Percentiles rank a stretch among this genome's conserved stretches.
phyloP scores from a whole-genome alignment of 805 yeast genomes.

The Yamadazyma sp. region DNA sequence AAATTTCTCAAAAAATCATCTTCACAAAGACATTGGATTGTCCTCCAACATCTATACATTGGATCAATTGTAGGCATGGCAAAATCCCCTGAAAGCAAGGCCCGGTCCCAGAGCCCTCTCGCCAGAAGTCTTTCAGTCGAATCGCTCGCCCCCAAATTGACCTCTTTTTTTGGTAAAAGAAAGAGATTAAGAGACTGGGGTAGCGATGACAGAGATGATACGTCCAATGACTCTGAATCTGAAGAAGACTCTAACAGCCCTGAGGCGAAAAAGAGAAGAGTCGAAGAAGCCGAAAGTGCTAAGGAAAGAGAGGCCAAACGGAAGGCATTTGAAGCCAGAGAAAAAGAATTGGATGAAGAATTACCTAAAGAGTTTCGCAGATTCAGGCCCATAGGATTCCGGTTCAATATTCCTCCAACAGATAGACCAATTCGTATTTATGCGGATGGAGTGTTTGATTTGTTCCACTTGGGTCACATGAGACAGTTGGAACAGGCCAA shows the following conservation, averaged over 20 bases:
- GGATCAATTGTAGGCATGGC: slow-evolving; percentile 5
- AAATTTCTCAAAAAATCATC: slow-evolving; percentile 1
- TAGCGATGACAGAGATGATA: slow-evolving; percentile 7
- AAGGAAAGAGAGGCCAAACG: slow-evolving; percentile 15
- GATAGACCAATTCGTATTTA: slow-evolving; percentile 90
- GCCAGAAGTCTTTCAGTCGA: slow-evolving; percentile 42
- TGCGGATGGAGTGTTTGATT: slow-evolving; percentile 97
- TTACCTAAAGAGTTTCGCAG: slow-evolving; percentile 71
- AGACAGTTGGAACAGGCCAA: slow-evolving; percentile 96
- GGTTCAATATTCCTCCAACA: slow-evolving; percentile 76
- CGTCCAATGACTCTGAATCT: slow-evolving; percentile 18
- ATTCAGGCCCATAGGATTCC: slow-evolving; percentile 77
- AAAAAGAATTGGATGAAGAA: slow-evolving; percentile 58
- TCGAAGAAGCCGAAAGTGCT: slow-evolving; percentile 18
- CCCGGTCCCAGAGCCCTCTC: slow-evolving; percentile 17
- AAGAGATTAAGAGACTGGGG: slow-evolving; percentile 23
- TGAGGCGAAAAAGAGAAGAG: slow-evolving; percentile 22
- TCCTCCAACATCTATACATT: slow-evolving; percentile 1
- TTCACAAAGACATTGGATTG: no score
- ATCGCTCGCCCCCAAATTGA: slow-evolving; percentile 36
- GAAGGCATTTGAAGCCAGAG: slow-evolving; percentile 44
- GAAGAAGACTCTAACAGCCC: slow-evolving; percentile 15
- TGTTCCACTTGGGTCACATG: slow-evolving; percentile 97
- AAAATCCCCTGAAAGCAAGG: background rate
- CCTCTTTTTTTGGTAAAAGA: slow-evolving; percentile 30